These are phyloP conservation scores for Aspergillus leporis DNA, from an alignment of 495 filamentous ascomycete species.

Conservation along the genomic window DNA sequence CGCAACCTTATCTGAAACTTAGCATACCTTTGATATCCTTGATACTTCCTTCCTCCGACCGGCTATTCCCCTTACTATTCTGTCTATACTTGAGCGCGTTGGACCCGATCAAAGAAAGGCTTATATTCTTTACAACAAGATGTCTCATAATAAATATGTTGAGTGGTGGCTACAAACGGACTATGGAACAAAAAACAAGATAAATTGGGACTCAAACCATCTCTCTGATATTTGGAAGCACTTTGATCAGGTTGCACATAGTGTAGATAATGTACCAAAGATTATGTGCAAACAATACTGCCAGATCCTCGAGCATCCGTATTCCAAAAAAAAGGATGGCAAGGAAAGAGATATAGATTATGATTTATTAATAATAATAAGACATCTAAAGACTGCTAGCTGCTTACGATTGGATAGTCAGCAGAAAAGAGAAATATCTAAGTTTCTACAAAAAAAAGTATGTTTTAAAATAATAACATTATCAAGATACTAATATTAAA, in stretches of 20 bases:
- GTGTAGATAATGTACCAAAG: conserved; percentile 7
- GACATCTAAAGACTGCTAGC: conserved; percentile 6
- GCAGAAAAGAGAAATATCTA: conserved; percentile 20
- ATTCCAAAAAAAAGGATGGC: conserved; percentile 1
- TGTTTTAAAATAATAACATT: conserved; percentile 7
- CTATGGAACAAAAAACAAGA: no score
- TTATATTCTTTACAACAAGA: conserved; percentile 12
- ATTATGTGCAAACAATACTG: conserved; percentile 10
- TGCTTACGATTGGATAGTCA: conserved; percentile 35
- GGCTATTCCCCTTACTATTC: background rate
- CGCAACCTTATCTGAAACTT: no score
- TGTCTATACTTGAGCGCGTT: background rate
- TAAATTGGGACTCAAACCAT: no score
- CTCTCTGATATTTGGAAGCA: conserved; percentile 6
- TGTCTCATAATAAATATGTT: conserved; percentile 9
- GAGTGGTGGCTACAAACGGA: no score
- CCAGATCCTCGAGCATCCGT: conserved; percentile 8
- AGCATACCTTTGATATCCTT: no score
- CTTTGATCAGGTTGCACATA: conserved; percentile 9
- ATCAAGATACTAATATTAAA: background rate
- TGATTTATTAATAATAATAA: conserved; percentile 14
- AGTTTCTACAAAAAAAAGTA: conserved; percentile 7
- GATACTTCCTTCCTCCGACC: background rate
- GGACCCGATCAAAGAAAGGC: conserved; percentile 7
- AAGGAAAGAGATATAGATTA: conserved; percentile 7